A percentile compares a stretch with the other conserved stretches of the same genome.
phyloP scores from a whole-genome alignment of 2,329 filamentous ascomycete species.

The Pestalotiopsis sp. region DNA sequence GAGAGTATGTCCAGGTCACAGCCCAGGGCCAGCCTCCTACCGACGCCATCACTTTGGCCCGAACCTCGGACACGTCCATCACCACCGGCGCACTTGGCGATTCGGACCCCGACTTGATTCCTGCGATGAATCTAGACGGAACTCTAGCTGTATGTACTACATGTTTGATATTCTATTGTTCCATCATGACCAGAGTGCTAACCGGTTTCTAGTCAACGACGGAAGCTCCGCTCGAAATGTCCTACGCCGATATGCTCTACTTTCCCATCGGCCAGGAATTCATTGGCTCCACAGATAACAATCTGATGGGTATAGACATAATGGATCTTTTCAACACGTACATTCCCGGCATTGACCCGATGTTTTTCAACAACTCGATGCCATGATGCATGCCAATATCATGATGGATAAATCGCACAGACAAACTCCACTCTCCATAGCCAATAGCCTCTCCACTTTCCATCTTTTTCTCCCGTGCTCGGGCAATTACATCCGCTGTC shows the following conservation, averaged over 20 bases:
- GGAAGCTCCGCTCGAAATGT: neutral
- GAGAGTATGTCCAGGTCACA: constrained; percentile 38
- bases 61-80: constrained; percentile 4
- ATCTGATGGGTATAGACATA: constrained; percentile 25
- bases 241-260: constrained; percentile 15
- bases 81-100: neutral
- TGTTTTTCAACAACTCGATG: constrained; percentile 17
- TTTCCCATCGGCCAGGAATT: constrained; percentile 19
- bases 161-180: neutral
- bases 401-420: neutral
- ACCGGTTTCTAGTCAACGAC: constrained; percentile 5
- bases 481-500: too few species aligned
- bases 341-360: constrained; percentile 25
- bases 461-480: too few species aligned
- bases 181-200: constrained; percentile 10
- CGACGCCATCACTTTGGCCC: neutral
- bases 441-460: too few species aligned
- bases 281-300: constrained; percentile 15
- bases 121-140: neutral
- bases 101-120: neutral
- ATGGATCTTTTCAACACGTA: constrained; percentile 30
- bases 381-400: neutral
- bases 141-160: neutral
- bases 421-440: too few species aligned
- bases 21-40: neutral